Conservation (phyloP, 768 basidiomycete genomes). For the Amanita phalloides region DNA sequence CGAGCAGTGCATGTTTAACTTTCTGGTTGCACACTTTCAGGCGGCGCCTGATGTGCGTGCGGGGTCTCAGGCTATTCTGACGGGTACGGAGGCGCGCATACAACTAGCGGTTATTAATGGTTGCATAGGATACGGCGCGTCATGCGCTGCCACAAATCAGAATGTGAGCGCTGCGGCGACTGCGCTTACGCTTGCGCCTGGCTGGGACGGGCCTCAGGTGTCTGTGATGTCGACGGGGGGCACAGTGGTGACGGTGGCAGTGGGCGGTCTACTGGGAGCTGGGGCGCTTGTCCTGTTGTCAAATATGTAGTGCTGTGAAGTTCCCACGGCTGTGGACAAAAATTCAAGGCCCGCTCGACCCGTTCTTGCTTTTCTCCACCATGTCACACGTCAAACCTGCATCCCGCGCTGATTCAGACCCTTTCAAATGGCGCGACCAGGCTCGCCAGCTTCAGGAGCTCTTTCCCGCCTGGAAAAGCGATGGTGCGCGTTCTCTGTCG, state of each 20-base stretch:
- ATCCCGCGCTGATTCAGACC: constrained; percentile 26
- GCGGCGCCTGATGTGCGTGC: constrained; percentile 38
- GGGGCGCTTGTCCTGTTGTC: constrained; percentile 41
- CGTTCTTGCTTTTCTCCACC: constrained; percentile 19
- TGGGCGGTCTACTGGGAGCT: constrained; percentile 35
- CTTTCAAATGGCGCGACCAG: constrained; percentile 39
- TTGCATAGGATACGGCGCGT: constrained; percentile 40
- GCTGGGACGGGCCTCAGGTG: constrained; percentile 54
- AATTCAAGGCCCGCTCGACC: background rate
- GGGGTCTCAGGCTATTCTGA: constrained; percentile 50
- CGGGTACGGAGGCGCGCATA: constrained; percentile 27
- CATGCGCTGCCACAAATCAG: constrained; percentile 30
- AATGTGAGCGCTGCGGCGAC: constrained; percentile 27
- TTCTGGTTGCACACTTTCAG: constrained; percentile 39
- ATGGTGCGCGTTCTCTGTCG: constrained; percentile 32
- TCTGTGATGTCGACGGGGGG: constrained; percentile 31
- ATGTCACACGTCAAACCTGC: constrained; percentile 48
- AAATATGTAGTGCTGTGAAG: constrained; percentile 29
- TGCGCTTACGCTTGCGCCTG: constrained; percentile 31
- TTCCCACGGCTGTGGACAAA: constrained; percentile 12
- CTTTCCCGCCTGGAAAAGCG: constrained; percentile 60
- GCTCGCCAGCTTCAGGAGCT: constrained; percentile 57
- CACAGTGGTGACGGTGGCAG: constrained; percentile 32
- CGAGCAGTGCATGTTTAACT: constrained; percentile 59
- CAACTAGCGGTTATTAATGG: constrained; percentile 1